These are phyloP conservation scores for Claviceps citrina DNA, from an alignment of 2,329 filamentous ascomycete genomes.

Conservation along the genomic window DNA sequence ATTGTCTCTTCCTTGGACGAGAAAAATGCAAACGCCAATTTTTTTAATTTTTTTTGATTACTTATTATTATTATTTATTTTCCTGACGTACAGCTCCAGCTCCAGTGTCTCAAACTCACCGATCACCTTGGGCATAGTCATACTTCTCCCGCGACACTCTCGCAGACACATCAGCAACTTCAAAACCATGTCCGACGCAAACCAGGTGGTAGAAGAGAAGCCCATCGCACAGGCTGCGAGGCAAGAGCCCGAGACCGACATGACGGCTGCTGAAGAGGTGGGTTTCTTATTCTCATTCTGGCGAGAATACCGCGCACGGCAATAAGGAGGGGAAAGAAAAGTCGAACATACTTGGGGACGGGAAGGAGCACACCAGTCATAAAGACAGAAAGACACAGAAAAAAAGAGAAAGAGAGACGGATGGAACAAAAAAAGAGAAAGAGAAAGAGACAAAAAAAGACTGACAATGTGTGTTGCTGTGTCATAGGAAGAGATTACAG, in stretches of 20 bases:
- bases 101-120: neutral
- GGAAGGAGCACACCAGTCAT: neutral
- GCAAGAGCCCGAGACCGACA: conserved; percentile 6
- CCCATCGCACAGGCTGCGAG: conserved; percentile 3
- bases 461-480: conserved; percentile 15
- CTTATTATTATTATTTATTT: neutral
- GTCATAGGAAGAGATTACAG: conserved; percentile 59
- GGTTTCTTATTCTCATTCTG: conserved; percentile 4
- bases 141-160: neutral
- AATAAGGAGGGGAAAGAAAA: neutral
- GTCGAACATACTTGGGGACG: neutral
- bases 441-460: conserved; percentile 7
- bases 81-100: neutral
- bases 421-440: neutral
- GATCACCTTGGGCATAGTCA: neutral
- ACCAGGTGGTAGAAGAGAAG: conserved; percentile 4
- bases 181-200: conserved; percentile 6
- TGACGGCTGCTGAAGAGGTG: conserved; percentile 9
- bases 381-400: neutral
- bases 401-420: neutral
- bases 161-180: neutral
- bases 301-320: neutral
- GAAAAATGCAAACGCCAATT: neutral
- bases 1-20: neutral
- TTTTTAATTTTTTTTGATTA: neutral